A percentile compares a stretch with the other conserved stretches of the same genome.
Evolutionary conservation across 441 rosid species (phyloP).

Genomic region (Kokia cookei): DNA sequence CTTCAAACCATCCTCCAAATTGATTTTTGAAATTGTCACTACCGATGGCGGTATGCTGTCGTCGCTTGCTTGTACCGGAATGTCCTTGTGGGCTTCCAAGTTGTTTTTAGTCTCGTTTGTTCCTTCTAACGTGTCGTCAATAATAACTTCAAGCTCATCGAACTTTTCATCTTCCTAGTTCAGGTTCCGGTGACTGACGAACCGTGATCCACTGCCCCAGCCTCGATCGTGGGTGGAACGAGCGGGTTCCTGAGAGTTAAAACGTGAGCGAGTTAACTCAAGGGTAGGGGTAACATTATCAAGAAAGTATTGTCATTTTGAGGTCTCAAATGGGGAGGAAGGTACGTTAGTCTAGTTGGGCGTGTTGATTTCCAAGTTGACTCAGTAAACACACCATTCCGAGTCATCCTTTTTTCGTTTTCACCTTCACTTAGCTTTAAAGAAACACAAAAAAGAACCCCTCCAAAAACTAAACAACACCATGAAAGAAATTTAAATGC

Average conservation of each 20-base stretch:
- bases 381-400: conserved; percentile 5
- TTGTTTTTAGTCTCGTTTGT: conserved; percentile 14
- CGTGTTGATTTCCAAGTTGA: conserved; percentile 12
- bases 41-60: conserved; percentile 80
- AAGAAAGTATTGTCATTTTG: not conserved
- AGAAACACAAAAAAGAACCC: too few relatives aligned
- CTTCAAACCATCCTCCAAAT: conserved; percentile 79
- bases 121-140: not conserved
- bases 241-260: not conserved
- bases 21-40: conserved; percentile 71
- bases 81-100: conserved; percentile 88
- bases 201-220: conserved; percentile 3
- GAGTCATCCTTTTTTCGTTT: not conserved
- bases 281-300: not conserved
- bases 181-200: not conserved
- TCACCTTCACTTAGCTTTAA: not conserved
- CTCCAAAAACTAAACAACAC: too few relatives aligned
- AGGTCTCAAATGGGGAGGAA: conserved; percentile 24
- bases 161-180: conserved; percentile 15
- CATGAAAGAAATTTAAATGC: not conserved
- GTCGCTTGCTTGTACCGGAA: conserved; percentile 87
- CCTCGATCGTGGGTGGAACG: conserved; percentile 1
- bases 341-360: conserved; percentile 13
- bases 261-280: not conserved
- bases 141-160: conserved; percentile 19